Evolutionary conservation across 116 monocot genomes (phyloP), one percentile per base, ranked within the genome.

Genomic region (Iris pallida): DNA sequence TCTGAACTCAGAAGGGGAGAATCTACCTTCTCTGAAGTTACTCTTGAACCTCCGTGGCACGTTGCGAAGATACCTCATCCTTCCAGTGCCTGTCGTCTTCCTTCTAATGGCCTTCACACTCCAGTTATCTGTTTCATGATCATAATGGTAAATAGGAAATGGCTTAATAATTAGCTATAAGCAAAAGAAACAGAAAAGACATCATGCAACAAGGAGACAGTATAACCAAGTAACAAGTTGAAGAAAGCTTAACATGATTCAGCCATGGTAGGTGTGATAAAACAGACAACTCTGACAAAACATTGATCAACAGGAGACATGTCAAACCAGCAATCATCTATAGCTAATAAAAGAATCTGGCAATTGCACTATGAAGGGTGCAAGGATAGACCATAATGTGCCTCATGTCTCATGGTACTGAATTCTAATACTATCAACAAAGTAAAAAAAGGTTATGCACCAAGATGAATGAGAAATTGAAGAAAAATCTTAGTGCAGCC

Each of bases 41-140:
- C 75, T 87, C 75, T 83, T 87, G 72, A 87, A 87, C 58, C 80
- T 71, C 16, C 72, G 71, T 53, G 83, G 78, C 43, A 83, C 10
- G 73, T 83, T 74, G 7, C 83, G 75, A 17, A 80, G 83, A 56
- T 87, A 83, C 77, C 87, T 87, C 87, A 87, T 83, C 62, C 87
- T 83, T 20, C 87, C 83, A 9, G 83, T 87, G 15, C 87, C 87
- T 1, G 87, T 87, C 4, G 87, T 81, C 70, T 83, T 87, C 59
- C 87, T 64, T 60, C 87, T 68, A 16, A 81, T 83, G 7, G 80
- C 83, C 53, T 87, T 83, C 8, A 80, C 56, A 46, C 83, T 83
- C 83, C 80, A 81, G 68, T 87, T 87, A 72, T 87, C 86, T 86
- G 75, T 58, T 64, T 12, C 41, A 63, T 7, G 5, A 71, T 17